Conservation (phyloP, 208 protist genomes). For the Leishmania tropica region DNA sequence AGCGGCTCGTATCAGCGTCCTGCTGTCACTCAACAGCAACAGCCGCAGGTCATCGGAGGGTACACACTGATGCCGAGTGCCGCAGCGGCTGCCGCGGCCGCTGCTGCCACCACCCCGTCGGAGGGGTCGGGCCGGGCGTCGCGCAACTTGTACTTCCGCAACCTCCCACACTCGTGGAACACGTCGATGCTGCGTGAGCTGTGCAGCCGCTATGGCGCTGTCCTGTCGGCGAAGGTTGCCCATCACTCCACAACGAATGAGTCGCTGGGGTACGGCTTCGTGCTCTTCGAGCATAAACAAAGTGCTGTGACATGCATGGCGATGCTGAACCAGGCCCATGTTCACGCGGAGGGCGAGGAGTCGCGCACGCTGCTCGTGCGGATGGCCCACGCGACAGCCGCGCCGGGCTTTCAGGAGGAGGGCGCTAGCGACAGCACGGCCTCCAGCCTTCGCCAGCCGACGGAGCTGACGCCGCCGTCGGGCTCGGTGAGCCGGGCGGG, state of each 20-base stretch:
- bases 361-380: constrained; percentile 26
- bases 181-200: constrained; percentile 61
- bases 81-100: neutral
- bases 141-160: constrained; percentile 66
- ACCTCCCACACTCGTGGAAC: constrained; percentile 70
- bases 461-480: neutral
- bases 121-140: constrained; percentile 14
- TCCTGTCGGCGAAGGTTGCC: constrained; percentile 63
- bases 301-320: constrained; percentile 46
- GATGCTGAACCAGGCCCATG: constrained; percentile 24
- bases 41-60: constrained; percentile 6
- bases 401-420: constrained; percentile 25
- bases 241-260: constrained; percentile 55
- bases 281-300: constrained; percentile 54
- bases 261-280: constrained; percentile 69
- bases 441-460: neutral
- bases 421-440: neutral
- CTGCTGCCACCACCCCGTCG: constrained; percentile 9
- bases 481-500: neutral
- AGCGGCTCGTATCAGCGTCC: constrained; percentile 1
- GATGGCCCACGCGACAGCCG: constrained; percentile 26
- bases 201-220: constrained; percentile 49
- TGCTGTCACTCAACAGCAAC: constrained; percentile 1
- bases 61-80: constrained; percentile 12
- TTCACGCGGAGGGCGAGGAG: constrained; percentile 15